phyloP scores from a whole-genome alignment of 805 yeast species.

The Kodamaea hsintzibuensis region DNA sequence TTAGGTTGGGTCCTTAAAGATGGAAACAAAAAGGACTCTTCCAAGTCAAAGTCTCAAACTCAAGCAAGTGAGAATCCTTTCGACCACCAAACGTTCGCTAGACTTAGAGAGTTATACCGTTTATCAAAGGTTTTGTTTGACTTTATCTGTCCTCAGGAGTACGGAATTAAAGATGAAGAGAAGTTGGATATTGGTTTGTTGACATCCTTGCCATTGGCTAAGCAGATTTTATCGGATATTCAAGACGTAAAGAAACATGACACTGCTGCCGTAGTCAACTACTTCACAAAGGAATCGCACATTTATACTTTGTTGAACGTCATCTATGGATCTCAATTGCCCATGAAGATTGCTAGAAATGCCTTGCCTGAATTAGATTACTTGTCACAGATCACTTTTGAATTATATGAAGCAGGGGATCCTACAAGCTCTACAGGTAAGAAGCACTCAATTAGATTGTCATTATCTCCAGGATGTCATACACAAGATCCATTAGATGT shows the following conservation, averaged over 20 bases:
- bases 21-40: slow-evolving; percentile 16
- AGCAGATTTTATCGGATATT: slow-evolving; percentile 79
- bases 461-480: slow-evolving; percentile 97
- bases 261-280: slow-evolving; percentile 80
- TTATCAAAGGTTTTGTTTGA: slow-evolving; percentile 92
- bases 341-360: slow-evolving; percentile 93
- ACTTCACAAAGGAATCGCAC: slow-evolving; percentile 96
- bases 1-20: slow-evolving; percentile 68
- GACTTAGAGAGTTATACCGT: slow-evolving; percentile 83
- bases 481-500: slow-evolving; percentile 97
- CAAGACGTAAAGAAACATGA: slow-evolving; percentile 75
- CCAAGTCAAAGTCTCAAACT: slow-evolving; percentile 9
- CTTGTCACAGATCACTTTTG: slow-evolving; percentile 91
- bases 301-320: slow-evolving; percentile 91
- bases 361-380: slow-evolving; percentile 96
- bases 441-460: slow-evolving; percentile 84
- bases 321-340: slow-evolving; percentile 86
- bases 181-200: slow-evolving; percentile 93
- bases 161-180: slow-evolving; percentile 94
- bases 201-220: slow-evolving; percentile 91
- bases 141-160: slow-evolving; percentile 97
- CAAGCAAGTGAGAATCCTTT: slow-evolving; percentile 46
- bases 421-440: slow-evolving; percentile 59
- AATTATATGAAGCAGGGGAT: slow-evolving; percentile 81
- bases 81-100: slow-evolving; percentile 76